These are phyloP conservation scores for Acidiella bohemica DNA, from an alignment of 495 filamentous ascomycete species.

Conservation along the genomic window DNA sequence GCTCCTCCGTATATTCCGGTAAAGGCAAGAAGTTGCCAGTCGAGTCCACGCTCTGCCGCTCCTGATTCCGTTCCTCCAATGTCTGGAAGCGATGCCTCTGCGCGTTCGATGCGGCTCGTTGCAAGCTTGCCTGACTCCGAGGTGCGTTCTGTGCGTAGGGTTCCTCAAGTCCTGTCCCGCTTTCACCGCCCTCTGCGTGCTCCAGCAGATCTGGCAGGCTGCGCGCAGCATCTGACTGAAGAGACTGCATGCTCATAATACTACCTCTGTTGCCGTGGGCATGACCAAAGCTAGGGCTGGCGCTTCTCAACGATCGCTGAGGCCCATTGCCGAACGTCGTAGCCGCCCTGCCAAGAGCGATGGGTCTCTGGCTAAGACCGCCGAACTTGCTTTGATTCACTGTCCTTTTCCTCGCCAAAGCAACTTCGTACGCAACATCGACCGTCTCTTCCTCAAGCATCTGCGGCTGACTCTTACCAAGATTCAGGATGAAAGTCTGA, in stretches of 20 bases:
- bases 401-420: conserved; percentile 16
- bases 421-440: conserved; percentile 18
- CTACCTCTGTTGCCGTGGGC: neutral
- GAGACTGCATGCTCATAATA: conserved; percentile 10
- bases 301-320: conserved; percentile 2
- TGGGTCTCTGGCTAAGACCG: conserved; percentile 11
- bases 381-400: conserved; percentile 18
- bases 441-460: conserved; percentile 13
- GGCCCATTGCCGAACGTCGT: conserved; percentile 7
- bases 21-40: conserved; percentile 16
- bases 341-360: conserved; percentile 13
- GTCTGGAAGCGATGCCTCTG: conserved; percentile 17
- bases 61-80: conserved; percentile 17
- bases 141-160: conserved; percentile 21
- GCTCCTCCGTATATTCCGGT: conserved; percentile 21
- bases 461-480: conserved; percentile 18
- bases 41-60: conserved; percentile 15
- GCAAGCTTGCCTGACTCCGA: conserved; percentile 14
- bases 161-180: conserved; percentile 13
- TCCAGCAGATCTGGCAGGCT: conserved; percentile 15
- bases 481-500: conserved; percentile 16
- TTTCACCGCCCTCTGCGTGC: conserved; percentile 8
- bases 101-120: conserved; percentile 19
- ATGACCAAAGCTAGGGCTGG: no score
- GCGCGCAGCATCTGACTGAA: conserved; percentile 8